Evolutionary conservation across 192 early-diverging fungal species (phyloP).

Genomic region (Entomortierella beljakovae): DNA sequence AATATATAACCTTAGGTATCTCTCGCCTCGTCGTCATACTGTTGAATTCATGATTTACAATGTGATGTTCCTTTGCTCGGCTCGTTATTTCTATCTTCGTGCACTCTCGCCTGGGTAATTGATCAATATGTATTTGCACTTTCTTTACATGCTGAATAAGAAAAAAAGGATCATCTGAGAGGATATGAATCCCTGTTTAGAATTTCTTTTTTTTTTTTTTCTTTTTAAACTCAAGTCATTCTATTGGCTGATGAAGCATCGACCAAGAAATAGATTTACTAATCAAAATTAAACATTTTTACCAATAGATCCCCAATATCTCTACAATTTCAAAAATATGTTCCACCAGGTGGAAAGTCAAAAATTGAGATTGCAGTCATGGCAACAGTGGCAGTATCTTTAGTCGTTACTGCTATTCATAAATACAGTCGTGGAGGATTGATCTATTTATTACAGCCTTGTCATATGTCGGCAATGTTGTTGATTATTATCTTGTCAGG

Average conservation of each 20-base stretch:
- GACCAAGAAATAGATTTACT: background rate
- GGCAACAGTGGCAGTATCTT: constrained; percentile 48
- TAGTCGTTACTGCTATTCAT: constrained; percentile 54
- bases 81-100: constrained; percentile 50
- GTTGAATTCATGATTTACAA: constrained; percentile 58
- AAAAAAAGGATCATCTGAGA: too few relatives aligned
- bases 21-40: constrained; percentile 62
- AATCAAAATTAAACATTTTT: background rate
- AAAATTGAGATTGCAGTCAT: constrained; percentile 51
- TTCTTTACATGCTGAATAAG: too few relatives aligned
- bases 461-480: constrained; percentile 64
- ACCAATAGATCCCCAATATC: constrained; percentile 34
- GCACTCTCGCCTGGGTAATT: constrained; percentile 47
- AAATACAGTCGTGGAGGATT: constrained; percentile 56
- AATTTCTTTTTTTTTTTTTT: too few relatives aligned
- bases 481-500: constrained; percentile 57
- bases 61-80: constrained; percentile 27
- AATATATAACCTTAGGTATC: constrained; percentile 53
- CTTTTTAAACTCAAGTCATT: too few relatives aligned
- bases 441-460: constrained; percentile 66
- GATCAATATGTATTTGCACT: background rate
- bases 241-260: too few relatives aligned
- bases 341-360: constrained; percentile 26
- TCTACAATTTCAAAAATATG: constrained; percentile 34
- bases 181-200: too few relatives aligned